phyloP scores from a whole-genome alignment of 192 early-diverging fungal genomes.

The Endogone sp. region DNA sequence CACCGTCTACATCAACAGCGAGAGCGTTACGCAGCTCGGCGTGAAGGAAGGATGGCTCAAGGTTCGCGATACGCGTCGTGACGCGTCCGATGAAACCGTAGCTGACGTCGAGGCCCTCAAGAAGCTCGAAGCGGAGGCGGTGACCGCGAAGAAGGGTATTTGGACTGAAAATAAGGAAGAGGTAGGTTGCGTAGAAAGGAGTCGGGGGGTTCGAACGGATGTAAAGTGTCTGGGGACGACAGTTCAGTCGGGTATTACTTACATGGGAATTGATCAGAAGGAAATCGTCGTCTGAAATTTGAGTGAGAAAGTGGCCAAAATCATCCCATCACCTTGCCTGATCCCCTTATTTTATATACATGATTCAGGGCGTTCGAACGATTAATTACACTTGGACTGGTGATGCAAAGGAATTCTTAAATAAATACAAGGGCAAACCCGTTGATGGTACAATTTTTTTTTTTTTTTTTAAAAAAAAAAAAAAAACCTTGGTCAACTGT shows the following conservation, averaged over 20 bases:
- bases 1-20: slow-evolving; percentile 39
- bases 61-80: slow-evolving; percentile 57
- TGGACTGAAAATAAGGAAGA: slow-evolving; percentile 59
- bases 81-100: slow-evolving; percentile 23
- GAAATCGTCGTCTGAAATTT: too few relatives aligned
- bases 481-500: too few relatives aligned
- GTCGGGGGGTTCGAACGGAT: background rate
- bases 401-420: slow-evolving; percentile 70
- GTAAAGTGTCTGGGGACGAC: too few relatives aligned
- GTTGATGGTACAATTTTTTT: slow-evolving; percentile 60
- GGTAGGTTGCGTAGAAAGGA: slow-evolving; percentile 16
- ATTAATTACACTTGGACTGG: slow-evolving; percentile 54
- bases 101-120: slow-evolving; percentile 42
- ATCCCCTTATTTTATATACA: background rate
- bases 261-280: too few relatives aligned
- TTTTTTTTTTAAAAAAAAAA: background rate
- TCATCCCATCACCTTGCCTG: too few relatives aligned
- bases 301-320: too few relatives aligned
- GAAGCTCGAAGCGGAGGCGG: slow-evolving; percentile 71
- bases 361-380: slow-evolving; percentile 38
- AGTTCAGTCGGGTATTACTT: too few relatives aligned
- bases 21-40: slow-evolving; percentile 67
- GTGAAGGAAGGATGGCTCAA: slow-evolving; percentile 85
- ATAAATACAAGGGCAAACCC: slow-evolving; percentile 74
- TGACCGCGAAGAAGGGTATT: slow-evolving; percentile 66